Percentiles rank a stretch among this genome's conserved stretches.
phyloP scores from a whole-genome alignment of 2,329 filamentous ascomycete species.

The Huntiella moniliformis region DNA sequence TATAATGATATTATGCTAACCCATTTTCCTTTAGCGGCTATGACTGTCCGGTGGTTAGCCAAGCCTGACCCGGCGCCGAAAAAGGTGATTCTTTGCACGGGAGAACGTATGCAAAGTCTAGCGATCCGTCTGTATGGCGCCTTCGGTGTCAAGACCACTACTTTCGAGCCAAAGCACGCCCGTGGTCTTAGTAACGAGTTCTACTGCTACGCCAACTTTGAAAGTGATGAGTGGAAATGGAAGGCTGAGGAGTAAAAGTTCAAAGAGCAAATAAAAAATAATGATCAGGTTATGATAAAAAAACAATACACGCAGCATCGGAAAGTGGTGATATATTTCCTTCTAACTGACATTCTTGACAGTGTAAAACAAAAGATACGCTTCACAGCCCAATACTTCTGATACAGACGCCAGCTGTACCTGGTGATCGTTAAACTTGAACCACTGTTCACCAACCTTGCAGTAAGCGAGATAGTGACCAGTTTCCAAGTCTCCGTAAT shows the following conservation, averaged over 20 bases:
- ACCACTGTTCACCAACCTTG: constrained; percentile 72
- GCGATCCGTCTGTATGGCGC: constrained; percentile 48
- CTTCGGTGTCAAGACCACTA: constrained; percentile 43
- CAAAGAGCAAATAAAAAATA: constrained; percentile 9
- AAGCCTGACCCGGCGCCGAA: constrained; percentile 20
- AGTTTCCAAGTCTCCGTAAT: constrained; percentile 81
- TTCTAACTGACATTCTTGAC: constrained; percentile 32
- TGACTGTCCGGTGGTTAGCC: constrained; percentile 57
- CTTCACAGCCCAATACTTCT: constrained; percentile 69
- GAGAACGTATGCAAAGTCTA: constrained; percentile 52
- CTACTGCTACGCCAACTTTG: constrained; percentile 62
- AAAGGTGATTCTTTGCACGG: constrained; percentile 52
- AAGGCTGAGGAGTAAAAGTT: constrained; percentile 14
- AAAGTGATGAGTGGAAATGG: constrained; percentile 36
- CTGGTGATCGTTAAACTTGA: constrained; percentile 87
- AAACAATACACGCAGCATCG: not conserved
- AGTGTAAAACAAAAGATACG: constrained; percentile 81
- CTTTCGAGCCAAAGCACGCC: constrained; percentile 50
- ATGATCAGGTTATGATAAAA: not conserved
- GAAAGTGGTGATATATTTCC: not conserved
- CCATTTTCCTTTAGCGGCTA: constrained; percentile 32
- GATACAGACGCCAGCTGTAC: constrained; percentile 69
- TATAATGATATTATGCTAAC: not conserved
- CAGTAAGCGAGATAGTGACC: constrained; percentile 89
- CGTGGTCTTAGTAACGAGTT: constrained; percentile 66